Base-by-base conservation (phyloP, 2,329 filamentous ascomycete species). In the Aspergillus brunneoviolaceus region DNA sequence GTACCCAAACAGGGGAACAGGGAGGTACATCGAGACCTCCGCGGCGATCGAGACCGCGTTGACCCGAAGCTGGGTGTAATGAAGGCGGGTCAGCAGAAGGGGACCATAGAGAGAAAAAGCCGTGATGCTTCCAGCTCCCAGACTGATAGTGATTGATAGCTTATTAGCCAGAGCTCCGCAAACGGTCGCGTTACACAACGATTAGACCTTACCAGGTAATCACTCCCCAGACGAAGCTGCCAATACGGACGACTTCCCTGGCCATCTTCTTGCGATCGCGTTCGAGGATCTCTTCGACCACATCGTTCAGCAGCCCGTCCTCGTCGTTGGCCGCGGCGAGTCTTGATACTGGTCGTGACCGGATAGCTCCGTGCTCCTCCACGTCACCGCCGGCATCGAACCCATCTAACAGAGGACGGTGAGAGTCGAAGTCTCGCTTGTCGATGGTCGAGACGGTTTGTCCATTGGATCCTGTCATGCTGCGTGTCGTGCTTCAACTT, bases 91-190 rank as follows among this genome's bases (percentile, higher is more conserved):
- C 75, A 96, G 91, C 79, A 99, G 92, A 51, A 96, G 83, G 67
- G 91, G 93, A 9, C 90, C 95, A 74, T 98, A 99, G 33, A 99
- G 86, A 39, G 92, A 96, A 80, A 95, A 99, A 52, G 92, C 90
- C 53, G 92, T 92, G 70, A 98, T 91, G 70, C 91, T 96, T 63
- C 94, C 95, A 31, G 92, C 94, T 74, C 91, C 95, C 33, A 97
- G 84, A 67, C 80, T 82, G 67, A 21, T 39, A 42, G 27, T 39
- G 55, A 58, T 47, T 55, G 56, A 63, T 51, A 61, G 53, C 19
- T 49, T 29, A 21, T 11, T n/a, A n/a, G 29, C 25, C 39, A 21
- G 11, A 19, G 27, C 35, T n/a, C 19, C 7, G 19, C 16, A 16
- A 5, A 19, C 14, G 16, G 16, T 45, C 5, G 9, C 25, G 16